A percentile compares a stretch with the other conserved stretches of the same genome.
phyloP scores from a whole-genome alignment of 2,329 filamentous ascomycete species.

The Calonectria leucothoes region DNA sequence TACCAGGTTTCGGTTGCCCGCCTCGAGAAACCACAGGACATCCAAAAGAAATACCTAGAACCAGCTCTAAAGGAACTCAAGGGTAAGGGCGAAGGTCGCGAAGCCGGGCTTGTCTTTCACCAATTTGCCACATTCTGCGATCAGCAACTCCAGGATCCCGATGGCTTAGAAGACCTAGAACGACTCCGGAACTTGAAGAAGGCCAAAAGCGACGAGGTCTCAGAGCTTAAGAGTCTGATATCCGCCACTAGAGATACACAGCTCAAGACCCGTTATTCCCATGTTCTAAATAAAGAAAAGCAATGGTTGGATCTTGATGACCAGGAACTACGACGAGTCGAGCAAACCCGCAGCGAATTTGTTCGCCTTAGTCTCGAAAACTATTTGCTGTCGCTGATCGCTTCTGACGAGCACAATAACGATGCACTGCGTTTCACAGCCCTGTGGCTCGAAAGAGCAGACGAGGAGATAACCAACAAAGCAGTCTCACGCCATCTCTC shows the following conservation, averaged over 20 bases:
- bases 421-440: conserved; percentile 93
- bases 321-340: conserved; percentile 83
- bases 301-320: conserved; percentile 93
- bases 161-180: conserved; percentile 85
- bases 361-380: conserved; percentile 92
- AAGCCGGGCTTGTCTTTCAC: conserved; percentile 90
- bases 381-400: conserved; percentile 85
- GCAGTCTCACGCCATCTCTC: conserved; percentile 78
- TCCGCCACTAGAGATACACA: conserved; percentile 62
- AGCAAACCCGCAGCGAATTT: conserved; percentile 82
- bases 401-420: conserved; percentile 89
- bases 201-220: conserved; percentile 84
- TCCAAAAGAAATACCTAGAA: conserved; percentile 86
- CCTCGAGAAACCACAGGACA: conserved; percentile 89
- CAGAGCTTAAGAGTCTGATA: conserved; percentile 75
- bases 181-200: conserved; percentile 83
- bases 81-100: conserved; percentile 72
- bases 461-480: conserved; percentile 80
- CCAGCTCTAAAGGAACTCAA: conserved; percentile 86
- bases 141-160: conserved; percentile 88
- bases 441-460: conserved; percentile 90
- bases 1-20: conserved; percentile 90
- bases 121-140: conserved; percentile 97
- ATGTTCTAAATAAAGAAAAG: conserved; percentile 77
- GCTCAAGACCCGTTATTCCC: conserved; percentile 66